These are phyloP conservation scores for Olyra latifolia DNA, from an alignment of 176 grass and related monocot genomes.

Conservation along the genomic window DNA sequence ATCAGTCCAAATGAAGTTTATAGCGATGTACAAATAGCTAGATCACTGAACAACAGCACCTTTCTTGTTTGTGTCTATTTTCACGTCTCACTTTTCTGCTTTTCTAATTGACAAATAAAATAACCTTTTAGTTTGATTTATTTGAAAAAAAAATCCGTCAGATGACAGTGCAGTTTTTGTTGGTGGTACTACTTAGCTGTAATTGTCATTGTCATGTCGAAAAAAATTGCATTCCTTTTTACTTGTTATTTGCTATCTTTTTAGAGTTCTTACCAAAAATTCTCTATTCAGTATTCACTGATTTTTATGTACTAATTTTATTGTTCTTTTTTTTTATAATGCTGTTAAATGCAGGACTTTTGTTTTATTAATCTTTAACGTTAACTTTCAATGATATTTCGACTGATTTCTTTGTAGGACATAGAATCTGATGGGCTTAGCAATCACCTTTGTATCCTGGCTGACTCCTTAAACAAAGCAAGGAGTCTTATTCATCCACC, in stretches of 20 bases:
- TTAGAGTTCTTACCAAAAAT: background rate
- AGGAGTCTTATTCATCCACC: conserved; percentile 63
- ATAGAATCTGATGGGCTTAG: conserved; percentile 72
- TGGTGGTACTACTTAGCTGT: background rate
- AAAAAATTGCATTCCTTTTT: background rate
- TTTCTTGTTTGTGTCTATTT: background rate
- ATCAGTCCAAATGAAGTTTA: background rate
- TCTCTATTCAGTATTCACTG: background rate
- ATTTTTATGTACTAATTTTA: background rate
- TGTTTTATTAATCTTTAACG: background rate
- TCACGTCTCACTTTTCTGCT: too few relatives aligned
- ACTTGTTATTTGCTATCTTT: background rate
- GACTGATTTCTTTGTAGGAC: conserved; percentile 55
- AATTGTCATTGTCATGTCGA: background rate
- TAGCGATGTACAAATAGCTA: background rate
- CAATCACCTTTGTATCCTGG: conserved; percentile 69
- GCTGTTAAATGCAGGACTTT: background rate
- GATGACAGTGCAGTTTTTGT: background rate
- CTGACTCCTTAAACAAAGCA: conserved; percentile 77
- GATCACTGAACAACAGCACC: background rate
- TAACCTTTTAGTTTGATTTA: background rate
- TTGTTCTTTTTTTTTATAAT: background rate
- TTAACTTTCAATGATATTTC: background rate
- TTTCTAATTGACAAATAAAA: background rate
- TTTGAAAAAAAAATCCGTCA: background rate